Conservation (phyloP, 2,329 filamentous ascomycete genomes). For the Aureobasidium sp. region DNA sequence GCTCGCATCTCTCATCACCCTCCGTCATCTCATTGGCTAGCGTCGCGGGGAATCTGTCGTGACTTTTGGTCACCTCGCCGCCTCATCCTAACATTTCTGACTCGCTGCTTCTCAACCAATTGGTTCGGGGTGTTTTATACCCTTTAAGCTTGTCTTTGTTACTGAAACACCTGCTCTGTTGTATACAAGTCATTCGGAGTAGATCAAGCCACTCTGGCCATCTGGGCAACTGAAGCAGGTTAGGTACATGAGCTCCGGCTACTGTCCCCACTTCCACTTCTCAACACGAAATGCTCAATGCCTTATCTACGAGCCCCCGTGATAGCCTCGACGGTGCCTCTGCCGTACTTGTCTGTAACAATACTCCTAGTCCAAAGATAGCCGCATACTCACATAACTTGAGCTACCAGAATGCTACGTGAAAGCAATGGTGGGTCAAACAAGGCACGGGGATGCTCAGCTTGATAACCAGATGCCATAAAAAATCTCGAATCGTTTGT, state of each 20-base stretch:
- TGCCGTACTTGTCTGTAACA: no score
- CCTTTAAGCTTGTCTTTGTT: neutral
- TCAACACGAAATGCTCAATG: neutral
- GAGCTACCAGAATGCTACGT: no score
- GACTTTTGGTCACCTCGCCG: conserved; percentile 5
- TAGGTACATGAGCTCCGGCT: neutral
- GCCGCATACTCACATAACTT: no score
- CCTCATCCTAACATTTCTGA: neutral
- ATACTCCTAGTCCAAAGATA: no score
- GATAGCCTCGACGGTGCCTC: no score
- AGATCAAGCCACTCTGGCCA: neutral
- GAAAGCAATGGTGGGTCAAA: no score
- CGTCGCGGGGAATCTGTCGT: conserved; percentile 1
- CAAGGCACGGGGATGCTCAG: no score
- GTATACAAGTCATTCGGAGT: no score
- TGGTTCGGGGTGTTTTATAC: neutral
- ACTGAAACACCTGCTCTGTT: neutral
- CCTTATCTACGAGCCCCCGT: neutral
- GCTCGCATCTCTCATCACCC: neutral
- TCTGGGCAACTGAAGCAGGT: neutral
- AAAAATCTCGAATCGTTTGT: no score
- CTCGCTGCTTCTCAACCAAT: neutral
- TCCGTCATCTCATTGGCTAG: conserved; percentile 4
- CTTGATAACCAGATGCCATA: no score
- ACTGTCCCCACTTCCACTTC: neutral